A percentile compares a stretch with the other conserved stretches of the same genome.
phyloP scores from a whole-genome alignment of 768 basidiomycete genomes.

The Auricularia cornea region DNA sequence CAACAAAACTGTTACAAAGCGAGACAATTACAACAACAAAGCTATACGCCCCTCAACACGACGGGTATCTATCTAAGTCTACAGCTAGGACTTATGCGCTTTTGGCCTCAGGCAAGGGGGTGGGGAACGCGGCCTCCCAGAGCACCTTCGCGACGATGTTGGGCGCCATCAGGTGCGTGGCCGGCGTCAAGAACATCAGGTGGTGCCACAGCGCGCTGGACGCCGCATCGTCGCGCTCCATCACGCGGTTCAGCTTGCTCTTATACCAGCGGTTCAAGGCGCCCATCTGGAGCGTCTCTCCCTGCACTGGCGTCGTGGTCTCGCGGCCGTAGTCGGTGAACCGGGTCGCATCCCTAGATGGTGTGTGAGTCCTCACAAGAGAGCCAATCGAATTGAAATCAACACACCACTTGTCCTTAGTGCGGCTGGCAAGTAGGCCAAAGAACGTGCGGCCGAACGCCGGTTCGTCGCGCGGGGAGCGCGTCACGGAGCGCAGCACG shows the following conservation, averaged over 20 bases:
- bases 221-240: slow-evolving; percentile 9
- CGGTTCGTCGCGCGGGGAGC: background rate
- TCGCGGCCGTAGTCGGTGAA: background rate
- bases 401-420: background rate
- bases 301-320: background rate
- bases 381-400: background rate
- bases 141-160: slow-evolving; percentile 14
- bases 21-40: too few species aligned
- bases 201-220: slow-evolving; percentile 10
- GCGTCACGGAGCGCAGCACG: background rate
- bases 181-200: slow-evolving; percentile 9
- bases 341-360: background rate
- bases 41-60: too few species aligned
- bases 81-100: too few species aligned
- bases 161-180: slow-evolving; percentile 14
- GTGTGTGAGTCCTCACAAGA: background rate
- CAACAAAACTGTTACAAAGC: too few species aligned
- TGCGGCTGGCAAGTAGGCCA: background rate
- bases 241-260: background rate
- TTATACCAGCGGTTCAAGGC: background rate
- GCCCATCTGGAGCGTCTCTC: background rate
- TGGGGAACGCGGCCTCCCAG: slow-evolving; percentile 4
- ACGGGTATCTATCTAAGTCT: too few species aligned
- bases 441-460: background rate
- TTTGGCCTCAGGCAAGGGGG: background rate